These are phyloP conservation scores for Vaccinium vitisidaea DNA, from an alignment of 148 eudicot species.

Conservation along the genomic window DNA sequence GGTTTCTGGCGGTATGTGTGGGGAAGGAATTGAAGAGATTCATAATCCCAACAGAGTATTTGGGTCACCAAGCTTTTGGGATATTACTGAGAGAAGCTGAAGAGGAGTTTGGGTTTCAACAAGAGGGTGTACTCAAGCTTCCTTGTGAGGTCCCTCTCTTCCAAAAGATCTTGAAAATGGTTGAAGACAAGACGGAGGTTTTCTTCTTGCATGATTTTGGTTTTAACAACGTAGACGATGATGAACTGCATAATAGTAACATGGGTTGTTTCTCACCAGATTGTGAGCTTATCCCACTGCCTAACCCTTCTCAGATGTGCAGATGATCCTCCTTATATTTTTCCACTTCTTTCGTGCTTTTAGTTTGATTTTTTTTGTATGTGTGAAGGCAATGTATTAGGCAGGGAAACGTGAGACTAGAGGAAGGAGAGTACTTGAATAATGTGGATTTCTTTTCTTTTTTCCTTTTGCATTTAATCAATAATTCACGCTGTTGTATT, in stretches of 20 bases:
- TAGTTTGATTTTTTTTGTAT: not conserved
- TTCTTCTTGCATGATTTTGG: conserved; percentile 20
- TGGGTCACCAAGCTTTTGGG: conserved; percentile 67
- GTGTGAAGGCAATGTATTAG: not conserved
- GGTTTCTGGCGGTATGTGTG: conserved; percentile 70
- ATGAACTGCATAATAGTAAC: not conserved
- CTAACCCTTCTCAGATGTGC: conserved; percentile 44
- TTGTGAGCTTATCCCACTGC: conserved; percentile 29
- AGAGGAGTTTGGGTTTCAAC: conserved; percentile 92
- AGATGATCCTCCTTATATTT: conserved; percentile 24
- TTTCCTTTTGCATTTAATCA: no score
- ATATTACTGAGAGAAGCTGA: conserved; percentile 74
- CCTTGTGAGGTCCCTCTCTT: conserved; percentile 70
- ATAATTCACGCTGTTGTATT: not conserved
- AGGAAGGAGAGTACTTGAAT: not conserved
- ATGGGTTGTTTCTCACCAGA: conserved; percentile 37
- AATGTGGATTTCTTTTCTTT: not conserved
- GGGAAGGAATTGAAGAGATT: conserved; percentile 76
- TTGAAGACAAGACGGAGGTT: conserved; percentile 41
- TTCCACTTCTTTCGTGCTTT: not conserved
- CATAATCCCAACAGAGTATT: conserved; percentile 68
- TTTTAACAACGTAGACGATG: not conserved
- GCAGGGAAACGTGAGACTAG: not conserved
- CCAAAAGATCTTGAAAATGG: conserved; percentile 62
- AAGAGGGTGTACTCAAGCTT: conserved; percentile 77